phyloP scores from a whole-genome alignment of 192 early-diverging fungal species.

The Backusella tuberculispora region DNA sequence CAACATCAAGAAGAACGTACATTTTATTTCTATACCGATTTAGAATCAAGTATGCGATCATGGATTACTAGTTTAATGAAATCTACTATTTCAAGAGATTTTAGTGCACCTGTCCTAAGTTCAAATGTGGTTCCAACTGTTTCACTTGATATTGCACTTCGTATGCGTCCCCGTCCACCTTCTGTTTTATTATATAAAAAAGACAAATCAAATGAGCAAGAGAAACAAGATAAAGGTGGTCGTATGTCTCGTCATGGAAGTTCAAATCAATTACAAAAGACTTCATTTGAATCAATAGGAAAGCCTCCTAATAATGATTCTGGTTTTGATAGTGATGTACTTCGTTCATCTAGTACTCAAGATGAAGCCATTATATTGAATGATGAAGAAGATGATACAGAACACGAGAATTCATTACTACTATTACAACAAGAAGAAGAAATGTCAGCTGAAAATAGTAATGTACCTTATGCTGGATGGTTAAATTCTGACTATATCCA shows the following conservation, averaged over 20 bases:
- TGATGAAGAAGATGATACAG: conserved; percentile 26
- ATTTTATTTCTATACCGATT: conserved; percentile 63
- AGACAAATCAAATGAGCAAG: neutral
- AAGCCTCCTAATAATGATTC: conserved; percentile 11
- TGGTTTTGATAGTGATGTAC: conserved; percentile 22
- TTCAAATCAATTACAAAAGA: neutral
- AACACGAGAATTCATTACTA: neutral
- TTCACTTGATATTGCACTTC: conserved; percentile 52
- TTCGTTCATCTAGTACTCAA: conserved; percentile 3
- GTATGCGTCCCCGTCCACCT: conserved; percentile 55
- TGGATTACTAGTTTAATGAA: conserved; percentile 68
- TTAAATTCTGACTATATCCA: conserved; percentile 48
- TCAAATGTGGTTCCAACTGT: conserved; percentile 60
- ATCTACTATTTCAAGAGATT: conserved; percentile 62
- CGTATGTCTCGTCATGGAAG: neutral
- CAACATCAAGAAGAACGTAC: conserved; percentile 59
- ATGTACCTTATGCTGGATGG: conserved; percentile 13
- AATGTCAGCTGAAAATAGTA: neutral
- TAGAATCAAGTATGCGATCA: conserved; percentile 47
- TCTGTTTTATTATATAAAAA: conserved; percentile 36
- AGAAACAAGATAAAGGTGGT: neutral
- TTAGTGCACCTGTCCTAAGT: conserved; percentile 55
- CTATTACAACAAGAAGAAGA: neutral
- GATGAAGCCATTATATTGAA: neutral
- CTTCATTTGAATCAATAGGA: neutral